Conservation (phyloP, 352 stramenopile genomes). For the Phytophthora gonapodyides region DNA sequence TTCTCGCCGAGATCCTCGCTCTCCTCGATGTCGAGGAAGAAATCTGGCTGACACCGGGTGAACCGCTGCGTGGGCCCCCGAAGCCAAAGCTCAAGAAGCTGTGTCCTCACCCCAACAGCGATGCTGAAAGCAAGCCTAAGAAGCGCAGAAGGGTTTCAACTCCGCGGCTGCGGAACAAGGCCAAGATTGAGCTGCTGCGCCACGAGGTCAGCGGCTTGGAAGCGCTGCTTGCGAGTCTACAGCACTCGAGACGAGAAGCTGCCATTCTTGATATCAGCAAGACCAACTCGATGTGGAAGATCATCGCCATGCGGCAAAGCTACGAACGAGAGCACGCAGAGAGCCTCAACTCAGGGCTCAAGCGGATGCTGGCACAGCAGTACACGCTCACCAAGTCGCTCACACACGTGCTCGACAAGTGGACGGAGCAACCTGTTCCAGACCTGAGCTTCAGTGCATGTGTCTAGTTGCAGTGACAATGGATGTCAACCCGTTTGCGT, state of each 20-base stretch:
- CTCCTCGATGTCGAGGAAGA: slow-evolving; percentile 24
- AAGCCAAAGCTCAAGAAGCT: slow-evolving; percentile 7
- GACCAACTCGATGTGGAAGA: slow-evolving; percentile 20
- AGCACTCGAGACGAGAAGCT: slow-evolving; percentile 3
- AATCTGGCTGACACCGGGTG: neutral
- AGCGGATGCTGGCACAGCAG: slow-evolving; percentile 23
- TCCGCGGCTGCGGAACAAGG: slow-evolving; percentile 29
- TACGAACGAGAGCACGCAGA: slow-evolving; percentile 25
- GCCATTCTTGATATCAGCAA: neutral
- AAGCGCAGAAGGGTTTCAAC: slow-evolving; percentile 9
- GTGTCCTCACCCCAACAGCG: slow-evolving; percentile 9
- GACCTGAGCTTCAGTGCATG: slow-evolving; percentile 12
- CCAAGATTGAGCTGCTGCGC: slow-evolving; percentile 30
- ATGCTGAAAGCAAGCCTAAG: slow-evolving; percentile 2
- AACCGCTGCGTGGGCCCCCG: neutral
- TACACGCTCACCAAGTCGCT: slow-evolving; percentile 22
- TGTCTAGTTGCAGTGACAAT: neutral
- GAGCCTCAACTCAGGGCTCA: slow-evolving; percentile 19
- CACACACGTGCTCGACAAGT: slow-evolving; percentile 14
- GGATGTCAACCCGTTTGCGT: too few species aligned
- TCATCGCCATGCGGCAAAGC: slow-evolving; percentile 28
- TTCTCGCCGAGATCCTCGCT: slow-evolving; percentile 25
- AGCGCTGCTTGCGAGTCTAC: slow-evolving; percentile 23
- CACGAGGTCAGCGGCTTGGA: slow-evolving; percentile 26
- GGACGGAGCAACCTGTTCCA: slow-evolving; percentile 9